Base-by-base conservation (phyloP, 208 protist genomes). In the Trypanosoma scelopori region DNA sequence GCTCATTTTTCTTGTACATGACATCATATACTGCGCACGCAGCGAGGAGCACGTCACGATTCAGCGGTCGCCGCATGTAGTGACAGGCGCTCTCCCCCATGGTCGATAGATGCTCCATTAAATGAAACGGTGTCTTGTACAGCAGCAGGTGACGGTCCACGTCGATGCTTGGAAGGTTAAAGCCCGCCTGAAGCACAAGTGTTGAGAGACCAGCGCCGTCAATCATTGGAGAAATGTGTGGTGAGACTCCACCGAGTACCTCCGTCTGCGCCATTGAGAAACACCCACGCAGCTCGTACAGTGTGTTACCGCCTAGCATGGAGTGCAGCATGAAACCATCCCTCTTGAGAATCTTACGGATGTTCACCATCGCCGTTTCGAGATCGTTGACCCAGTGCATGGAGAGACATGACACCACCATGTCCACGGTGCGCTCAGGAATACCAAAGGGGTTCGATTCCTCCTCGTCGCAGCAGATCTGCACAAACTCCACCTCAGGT, bases 381-480 rank as follows among this genome's bases (percentile, higher is more conserved):
- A 96, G 68, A 59, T 96, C 88, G 62, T 96, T 96, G 41, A 94
- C 88, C 91, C 91, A 96, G 69, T 96, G 91, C 85, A 96, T 88
- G 9, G 84, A 93, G 13, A 96, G 77, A 58, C 85, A 93, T 25
- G 91, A 92, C 3, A 93, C 81, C 4, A 84, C 82, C 85, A 96
- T 92, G 62, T 96, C 91, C 16, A 96, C 87, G n/a, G 87, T 91
- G 47, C 85, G 78, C 56, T 85, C 79, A 5, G 85, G 87, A 35
- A 93, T 81, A 27, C 85, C 86, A 65, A 93, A 94, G 2, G 91
- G 87, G 41, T 69, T 64, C 13, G 60, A 48, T 60, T 82, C 61
- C 74, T 96, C 88, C 61, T 96, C 90, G 43, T 96, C 91, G 62
- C 84, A 92, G 74, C 81, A 92, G 47, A 93, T 90, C 70, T 96